Percentiles rank a stretch among this genome's conserved stretches.
phyloP scores from a whole-genome alignment of 495 filamentous ascomycete species.

The Penicillium pulvis region DNA sequence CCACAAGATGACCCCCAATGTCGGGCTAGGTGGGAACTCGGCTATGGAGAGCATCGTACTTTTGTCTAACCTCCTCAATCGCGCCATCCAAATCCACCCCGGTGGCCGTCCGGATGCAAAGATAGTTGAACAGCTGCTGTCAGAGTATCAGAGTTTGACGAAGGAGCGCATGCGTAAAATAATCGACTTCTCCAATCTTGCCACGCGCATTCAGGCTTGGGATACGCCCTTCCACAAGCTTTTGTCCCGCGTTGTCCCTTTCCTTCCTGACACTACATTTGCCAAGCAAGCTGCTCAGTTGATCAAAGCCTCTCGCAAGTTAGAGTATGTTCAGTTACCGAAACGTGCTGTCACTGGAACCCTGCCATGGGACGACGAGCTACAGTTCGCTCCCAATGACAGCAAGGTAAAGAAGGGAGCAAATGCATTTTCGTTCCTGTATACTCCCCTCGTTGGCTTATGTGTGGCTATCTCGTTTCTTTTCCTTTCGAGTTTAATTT shows the following conservation, averaged over 20 bases:
- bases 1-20: constrained; percentile 9
- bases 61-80: background rate
- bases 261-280: background rate
- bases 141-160: background rate
- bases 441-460: background rate
- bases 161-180: background rate
- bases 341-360: background rate
- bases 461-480: background rate
- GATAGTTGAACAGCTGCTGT: background rate
- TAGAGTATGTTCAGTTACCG: background rate
- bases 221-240: background rate
- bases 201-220: constrained; percentile 1
- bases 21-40: background rate
- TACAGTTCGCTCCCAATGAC: background rate
- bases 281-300: background rate
- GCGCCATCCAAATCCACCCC: background rate
- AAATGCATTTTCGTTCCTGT: background rate
- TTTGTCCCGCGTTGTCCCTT: background rate
- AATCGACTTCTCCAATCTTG: background rate
- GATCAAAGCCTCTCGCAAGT: background rate
- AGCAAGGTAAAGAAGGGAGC: background rate
- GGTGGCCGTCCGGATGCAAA: background rate
- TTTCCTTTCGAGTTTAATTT: background rate
- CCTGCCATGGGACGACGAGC: background rate
- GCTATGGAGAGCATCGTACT: background rate